Conservation (phyloP, 2,329 filamentous ascomycete species). For the Colletotrichum echinochloae region DNA sequence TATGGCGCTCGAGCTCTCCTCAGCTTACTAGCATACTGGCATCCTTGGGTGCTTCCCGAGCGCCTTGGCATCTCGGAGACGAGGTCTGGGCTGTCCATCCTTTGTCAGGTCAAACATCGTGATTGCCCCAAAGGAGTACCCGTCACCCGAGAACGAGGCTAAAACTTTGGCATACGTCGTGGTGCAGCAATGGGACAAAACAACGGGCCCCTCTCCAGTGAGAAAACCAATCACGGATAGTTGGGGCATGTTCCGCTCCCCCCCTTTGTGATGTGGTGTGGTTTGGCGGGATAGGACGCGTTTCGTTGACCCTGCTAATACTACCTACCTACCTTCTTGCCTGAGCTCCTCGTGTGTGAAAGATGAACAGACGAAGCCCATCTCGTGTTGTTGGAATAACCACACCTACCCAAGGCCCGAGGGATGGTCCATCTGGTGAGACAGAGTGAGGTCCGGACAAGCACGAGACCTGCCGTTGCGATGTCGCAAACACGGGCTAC, state of each 20-base stretch:
- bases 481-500: slow-evolving; percentile 27
- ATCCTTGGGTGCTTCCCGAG: slow-evolving; percentile 1
- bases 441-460: slow-evolving; percentile 7
- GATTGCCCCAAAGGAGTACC: background rate
- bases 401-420: slow-evolving; percentile 21
- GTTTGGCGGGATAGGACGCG: background rate
- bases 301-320: slow-evolving; percentile 6
- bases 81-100: background rate
- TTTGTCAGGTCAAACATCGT: background rate
- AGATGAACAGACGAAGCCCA: background rate
- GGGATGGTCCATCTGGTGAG: slow-evolving; percentile 11
- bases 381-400: slow-evolving; percentile 9
- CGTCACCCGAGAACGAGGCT: slow-evolving; percentile 1
- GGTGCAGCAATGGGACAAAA: background rate
- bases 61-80: slow-evolving; percentile 26
- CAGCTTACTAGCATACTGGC: slow-evolving; percentile 21
- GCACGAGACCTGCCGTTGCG: slow-evolving; percentile 29
- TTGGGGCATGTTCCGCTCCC: slow-evolving; percentile 4
- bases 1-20: slow-evolving; percentile 1
- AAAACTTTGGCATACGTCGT: slow-evolving; percentile 26
- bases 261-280: background rate
- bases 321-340: background rate
- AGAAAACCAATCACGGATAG: background rate
- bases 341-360: slow-evolving; percentile 21
- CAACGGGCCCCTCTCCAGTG: background rate